Conservation (phyloP, 1,284 basidiomycete species). For the Sanghuangporus baumii region DNA sequence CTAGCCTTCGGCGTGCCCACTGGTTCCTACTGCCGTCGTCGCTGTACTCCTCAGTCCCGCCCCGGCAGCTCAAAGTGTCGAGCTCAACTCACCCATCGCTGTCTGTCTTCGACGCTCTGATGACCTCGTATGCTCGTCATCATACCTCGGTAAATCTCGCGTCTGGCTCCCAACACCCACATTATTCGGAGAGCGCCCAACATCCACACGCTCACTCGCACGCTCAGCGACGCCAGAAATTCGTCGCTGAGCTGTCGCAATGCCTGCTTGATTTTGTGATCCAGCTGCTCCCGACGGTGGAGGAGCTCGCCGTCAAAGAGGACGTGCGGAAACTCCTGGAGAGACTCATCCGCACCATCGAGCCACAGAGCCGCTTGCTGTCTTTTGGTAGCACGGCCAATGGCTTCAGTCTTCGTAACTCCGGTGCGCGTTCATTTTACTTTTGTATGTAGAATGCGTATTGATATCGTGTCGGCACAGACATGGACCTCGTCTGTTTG, state of each 20-base stretch:
- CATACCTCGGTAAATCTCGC: constrained; percentile 7
- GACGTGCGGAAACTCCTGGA: constrained; percentile 93
- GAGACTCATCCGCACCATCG: constrained; percentile 89
- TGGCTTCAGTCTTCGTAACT: constrained; percentile 91
- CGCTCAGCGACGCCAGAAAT: constrained; percentile 39
- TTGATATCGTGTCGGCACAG: constrained; percentile 35
- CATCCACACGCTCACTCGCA: not conserved
- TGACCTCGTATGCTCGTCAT: constrained; percentile 16
- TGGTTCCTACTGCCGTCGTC: not conserved
- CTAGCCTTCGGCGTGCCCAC: not conserved
- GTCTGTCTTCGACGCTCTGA: constrained; percentile 10
- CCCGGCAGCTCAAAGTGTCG: not conserved
- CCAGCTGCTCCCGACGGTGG: constrained; percentile 81
- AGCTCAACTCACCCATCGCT: not conserved
- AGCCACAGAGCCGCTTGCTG: constrained; percentile 85
- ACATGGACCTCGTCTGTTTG: constrained; percentile 98
- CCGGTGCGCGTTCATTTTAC: constrained; percentile 51
- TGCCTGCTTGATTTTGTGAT: constrained; percentile 82
- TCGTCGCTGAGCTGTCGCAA: constrained; percentile 61
- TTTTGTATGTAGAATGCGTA: not conserved
- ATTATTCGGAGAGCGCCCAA: not conserved
- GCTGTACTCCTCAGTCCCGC: not conserved
- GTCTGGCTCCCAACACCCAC: constrained; percentile 7
- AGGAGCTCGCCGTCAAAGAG: constrained; percentile 93
- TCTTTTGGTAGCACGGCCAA: constrained; percentile 96